Base-by-base conservation (phyloP, 2,329 filamentous ascomycete species). In the Acrodontium crateriforme region DNA sequence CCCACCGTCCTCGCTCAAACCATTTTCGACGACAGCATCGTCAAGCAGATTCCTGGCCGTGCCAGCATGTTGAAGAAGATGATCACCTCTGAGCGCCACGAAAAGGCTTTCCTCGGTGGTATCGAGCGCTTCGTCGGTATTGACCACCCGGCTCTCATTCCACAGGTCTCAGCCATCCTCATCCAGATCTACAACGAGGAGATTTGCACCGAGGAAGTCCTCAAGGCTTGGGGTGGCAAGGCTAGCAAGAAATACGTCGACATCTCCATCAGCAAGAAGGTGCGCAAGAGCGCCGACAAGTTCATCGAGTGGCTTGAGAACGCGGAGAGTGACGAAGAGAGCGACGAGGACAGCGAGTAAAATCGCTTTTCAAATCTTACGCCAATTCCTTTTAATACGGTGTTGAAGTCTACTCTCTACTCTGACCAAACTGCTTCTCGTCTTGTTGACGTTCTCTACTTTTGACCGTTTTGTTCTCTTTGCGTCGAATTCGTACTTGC, bases 161-260 rank as follows among this genome's bases (percentile, higher is more conserved):
- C 72, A 50, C 62, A 81, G 52, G 69, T 95, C 37, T 79, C 84
- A 40, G 83, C 82, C 56, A 80, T 98, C 46, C 69, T 98, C 39
- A 72, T 92, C 56, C 70, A 79, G 47, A 79, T 87, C 62, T 98
- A 95, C 60, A 73, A 94, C 59, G 69, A 83, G 48, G 89, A 98
- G 44, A 69, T 98, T 30, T 64, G 93, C 46, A 74, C 69, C 28
- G 89, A 98, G 63, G 85, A 93, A 39, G 72, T 84, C 10, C 73
- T 92, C 52, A 80, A 77, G 59, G 77, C 78, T 45, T 98, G 89
- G 87, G 87, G 85, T 41, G 69, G 71, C 52, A 93, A 89, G 69
- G 84, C 87, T 34, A 93, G 83, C 72, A 94, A 92, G 77, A 94
- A 94, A 66, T 95, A 95, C 55, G 81, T 91, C 45, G 87, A 95